Evolutionary conservation across 139 green algal genomes (phyloP).

Genomic region (Chlamydomonas asymmetrica): DNA sequence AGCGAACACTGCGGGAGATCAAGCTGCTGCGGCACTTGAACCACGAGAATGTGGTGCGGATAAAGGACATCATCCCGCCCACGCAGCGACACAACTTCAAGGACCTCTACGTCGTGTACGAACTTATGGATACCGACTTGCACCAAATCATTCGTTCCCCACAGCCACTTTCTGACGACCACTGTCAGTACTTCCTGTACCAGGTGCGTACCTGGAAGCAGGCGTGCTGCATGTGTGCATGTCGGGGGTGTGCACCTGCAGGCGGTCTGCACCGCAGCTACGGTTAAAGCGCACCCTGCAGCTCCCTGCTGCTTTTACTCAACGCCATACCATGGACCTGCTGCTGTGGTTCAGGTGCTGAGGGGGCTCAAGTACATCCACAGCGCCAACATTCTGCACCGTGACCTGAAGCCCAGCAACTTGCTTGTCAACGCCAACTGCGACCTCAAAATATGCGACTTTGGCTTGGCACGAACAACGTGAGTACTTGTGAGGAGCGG

Average conservation of each 20-base stretch:
- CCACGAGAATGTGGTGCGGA: conserved; percentile 78
- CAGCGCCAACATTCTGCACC: conserved; percentile 88
- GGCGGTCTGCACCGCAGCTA: not conserved
- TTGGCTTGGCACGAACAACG: conserved; percentile 86
- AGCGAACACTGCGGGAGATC: conserved; percentile 92
- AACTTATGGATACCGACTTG: conserved; percentile 99
- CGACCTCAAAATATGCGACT: conserved; percentile 98
- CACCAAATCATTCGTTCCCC: conserved; percentile 98
- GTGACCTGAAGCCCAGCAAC: conserved; percentile 95
- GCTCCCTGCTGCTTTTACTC: conserved; percentile 6
- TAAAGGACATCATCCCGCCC: conserved; percentile 70
- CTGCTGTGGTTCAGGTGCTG: conserved; percentile 71
- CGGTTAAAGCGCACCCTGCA: not conserved
- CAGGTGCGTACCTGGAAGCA: conserved; percentile 70
- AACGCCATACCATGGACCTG: not conserved
- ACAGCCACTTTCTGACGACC: conserved; percentile 93
- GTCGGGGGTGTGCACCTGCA: too few relatives aligned
- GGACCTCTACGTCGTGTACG: conserved; percentile 97
- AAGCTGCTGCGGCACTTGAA: conserved; percentile 84
- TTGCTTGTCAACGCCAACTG: conserved; percentile 96
- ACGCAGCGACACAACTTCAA: conserved; percentile 54
- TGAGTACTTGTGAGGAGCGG: too few relatives aligned
- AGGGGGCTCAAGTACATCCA: conserved; percentile 88
- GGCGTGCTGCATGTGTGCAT: too few relatives aligned
- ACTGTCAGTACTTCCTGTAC: conserved; percentile 97